Percentiles rank a stretch among this genome's conserved stretches.
Evolutionary conservation across 2,329 filamentous ascomycete genomes (phyloP).

Genomic region (Monilinia vaccinii-corymbosi): DNA sequence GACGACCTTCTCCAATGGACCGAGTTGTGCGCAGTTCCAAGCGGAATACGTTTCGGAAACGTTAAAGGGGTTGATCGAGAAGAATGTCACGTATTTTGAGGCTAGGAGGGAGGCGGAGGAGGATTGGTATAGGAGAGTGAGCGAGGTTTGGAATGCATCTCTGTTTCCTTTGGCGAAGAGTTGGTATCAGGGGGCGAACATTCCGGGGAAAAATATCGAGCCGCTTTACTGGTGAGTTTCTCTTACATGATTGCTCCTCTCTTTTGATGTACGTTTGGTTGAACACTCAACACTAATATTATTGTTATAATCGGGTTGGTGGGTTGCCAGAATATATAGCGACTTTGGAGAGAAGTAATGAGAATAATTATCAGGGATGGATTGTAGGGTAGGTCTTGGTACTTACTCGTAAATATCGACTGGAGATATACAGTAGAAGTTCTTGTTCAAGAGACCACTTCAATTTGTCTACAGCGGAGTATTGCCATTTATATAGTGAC

Average conservation of each 20-base stretch:
- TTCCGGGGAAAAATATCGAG: constrained; percentile 34
- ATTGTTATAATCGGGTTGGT: not conserved
- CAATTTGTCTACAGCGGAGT: not conserved
- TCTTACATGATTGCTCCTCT: not conserved
- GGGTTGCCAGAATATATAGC: constrained; percentile 8
- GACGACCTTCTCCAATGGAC: constrained; percentile 33
- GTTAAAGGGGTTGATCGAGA: constrained; percentile 28
- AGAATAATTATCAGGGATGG: constrained; percentile 11
- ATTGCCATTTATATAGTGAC: not conserved
- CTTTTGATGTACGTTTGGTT: not conserved
- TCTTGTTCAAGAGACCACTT: not conserved
- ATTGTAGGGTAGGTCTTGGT: not conserved
- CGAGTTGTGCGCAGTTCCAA: constrained; percentile 34
- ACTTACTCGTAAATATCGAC: not conserved
- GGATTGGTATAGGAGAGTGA: constrained; percentile 28
- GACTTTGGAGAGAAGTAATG: constrained; percentile 5
- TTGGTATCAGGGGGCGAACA: constrained; percentile 36
- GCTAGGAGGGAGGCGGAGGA: constrained; percentile 27
- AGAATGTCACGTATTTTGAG: constrained; percentile 29
- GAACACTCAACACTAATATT: not conserved
- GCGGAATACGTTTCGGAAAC: constrained; percentile 32
- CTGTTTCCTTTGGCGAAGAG: constrained; percentile 30
- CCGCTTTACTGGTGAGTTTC: constrained; percentile 26
- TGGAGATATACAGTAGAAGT: too few relatives aligned
- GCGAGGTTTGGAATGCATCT: constrained; percentile 25